These are phyloP conservation scores for Aurantiochytrium sp. DNA, from an alignment of 108 stramenopile genomes.

Conservation along the genomic window DNA sequence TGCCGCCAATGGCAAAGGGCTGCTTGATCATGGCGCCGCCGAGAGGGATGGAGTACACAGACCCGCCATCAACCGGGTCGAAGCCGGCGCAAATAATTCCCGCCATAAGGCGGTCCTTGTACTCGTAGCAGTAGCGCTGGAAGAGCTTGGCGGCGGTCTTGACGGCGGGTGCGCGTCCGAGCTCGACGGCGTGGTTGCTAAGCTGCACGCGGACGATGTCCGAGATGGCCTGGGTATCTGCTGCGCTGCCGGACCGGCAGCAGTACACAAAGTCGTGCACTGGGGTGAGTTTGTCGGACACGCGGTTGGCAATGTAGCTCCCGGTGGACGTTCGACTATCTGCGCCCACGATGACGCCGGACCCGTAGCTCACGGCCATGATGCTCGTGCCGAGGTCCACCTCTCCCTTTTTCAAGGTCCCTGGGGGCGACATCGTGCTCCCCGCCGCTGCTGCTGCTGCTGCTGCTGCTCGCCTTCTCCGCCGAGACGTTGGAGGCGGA, in stretches of 20 bases:
- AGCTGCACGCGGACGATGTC: constrained; percentile 83
- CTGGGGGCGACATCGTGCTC: neutral
- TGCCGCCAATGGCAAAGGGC: constrained; percentile 85
- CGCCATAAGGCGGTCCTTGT: constrained; percentile 89
- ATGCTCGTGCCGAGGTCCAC: constrained; percentile 87
- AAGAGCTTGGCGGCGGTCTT: constrained; percentile 84
- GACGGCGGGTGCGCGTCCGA: constrained; percentile 75
- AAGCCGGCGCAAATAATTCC: constrained; percentile 95
- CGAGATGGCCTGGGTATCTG: constrained; percentile 91
- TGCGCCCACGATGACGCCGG: constrained; percentile 90
- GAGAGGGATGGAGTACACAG: constrained; percentile 79
- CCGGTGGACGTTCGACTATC: constrained; percentile 95
- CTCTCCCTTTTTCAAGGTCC: constrained; percentile 39
- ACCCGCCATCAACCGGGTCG: constrained; percentile 83
- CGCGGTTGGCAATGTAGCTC: constrained; percentile 90
- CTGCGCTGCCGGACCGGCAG: constrained; percentile 88
- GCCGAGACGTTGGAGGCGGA: too few species aligned
- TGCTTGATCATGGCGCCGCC: constrained; percentile 87
- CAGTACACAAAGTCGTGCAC: constrained; percentile 85
- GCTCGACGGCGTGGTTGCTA: constrained; percentile 67
- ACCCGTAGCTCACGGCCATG: constrained; percentile 81
- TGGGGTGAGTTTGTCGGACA: constrained; percentile 86
- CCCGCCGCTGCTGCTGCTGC: neutral
- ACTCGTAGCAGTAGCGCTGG: constrained; percentile 76
- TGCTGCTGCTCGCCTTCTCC: neutral